Base-by-base conservation (phyloP, 83 land plant species). In the Picea abies region DNA sequence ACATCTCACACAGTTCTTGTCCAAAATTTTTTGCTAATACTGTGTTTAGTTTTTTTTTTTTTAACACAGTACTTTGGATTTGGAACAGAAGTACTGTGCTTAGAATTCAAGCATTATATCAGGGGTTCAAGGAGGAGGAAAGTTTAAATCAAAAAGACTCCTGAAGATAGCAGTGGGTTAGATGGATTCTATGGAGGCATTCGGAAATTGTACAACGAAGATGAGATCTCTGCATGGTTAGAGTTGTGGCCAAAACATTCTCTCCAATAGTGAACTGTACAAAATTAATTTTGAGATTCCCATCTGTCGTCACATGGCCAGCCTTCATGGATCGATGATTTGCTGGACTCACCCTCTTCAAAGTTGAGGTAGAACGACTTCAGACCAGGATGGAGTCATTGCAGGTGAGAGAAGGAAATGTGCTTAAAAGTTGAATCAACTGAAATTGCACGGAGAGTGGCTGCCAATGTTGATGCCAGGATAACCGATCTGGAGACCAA, bases 131-230 rank as follows among this genome's bases (percentile, higher is more conserved):
- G 83, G 65, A 86, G 90, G 90, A 26, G 90, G 61, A 79, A 81
- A 72, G 80, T 85, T 20, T 83, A 82, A 41, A 77, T 88, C 23
- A 73, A 80, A 60, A 62, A 25, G 20, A 81, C 81, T 80, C 76
- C 69, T 71, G 90, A 86, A 71, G 82, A 67, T 76, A 89, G 90
- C 0, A 86, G 68, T 60, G 89, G 87, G 39, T 82, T 76, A 12
- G 89, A 88, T 56, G 90, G 90, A 7, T 86, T 88, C 77, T 88
- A 88, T 69, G 89, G 90, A 10, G 90, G 90, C 58, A 81, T 88
- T 15, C 69, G 89, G 69, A 88, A 88, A 81, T 82, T 88, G 71
- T 37, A 64, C 5, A 88, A 81, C n/a, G 78, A 77, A 85, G 90
- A 83, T 14, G 90, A 88, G 49, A 86, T 88, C 32, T 80, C 23